These are phyloP conservation scores for Fomitopsis serialis DNA, from an alignment of 768 basidiomycete species.

Conservation along the genomic window DNA sequence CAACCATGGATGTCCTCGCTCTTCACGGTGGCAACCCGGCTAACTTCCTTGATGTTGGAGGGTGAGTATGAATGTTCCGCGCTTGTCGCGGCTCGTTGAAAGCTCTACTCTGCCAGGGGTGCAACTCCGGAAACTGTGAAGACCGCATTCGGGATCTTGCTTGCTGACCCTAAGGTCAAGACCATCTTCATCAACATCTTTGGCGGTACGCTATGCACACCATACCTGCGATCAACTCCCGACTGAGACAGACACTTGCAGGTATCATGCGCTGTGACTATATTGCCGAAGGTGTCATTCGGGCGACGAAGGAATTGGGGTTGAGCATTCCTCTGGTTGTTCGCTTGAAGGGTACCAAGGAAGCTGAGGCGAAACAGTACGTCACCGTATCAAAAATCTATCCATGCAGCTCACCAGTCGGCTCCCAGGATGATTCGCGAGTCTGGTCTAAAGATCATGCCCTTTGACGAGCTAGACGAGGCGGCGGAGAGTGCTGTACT, in stretches of 20 bases:
- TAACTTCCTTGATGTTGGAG: constrained; percentile 98
- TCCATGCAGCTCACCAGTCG: constrained; percentile 7
- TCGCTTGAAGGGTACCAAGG: constrained; percentile 95
- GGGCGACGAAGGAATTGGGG: constrained; percentile 88
- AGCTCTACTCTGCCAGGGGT: constrained; percentile 46
- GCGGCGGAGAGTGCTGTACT: constrained; percentile 80
- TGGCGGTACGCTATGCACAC: constrained; percentile 75
- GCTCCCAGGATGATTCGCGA: constrained; percentile 79
- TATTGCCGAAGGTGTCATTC: constrained; percentile 97
- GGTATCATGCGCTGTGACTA: constrained; percentile 99
- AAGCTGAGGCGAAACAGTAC: constrained; percentile 90
- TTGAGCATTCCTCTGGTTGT: constrained; percentile 88
- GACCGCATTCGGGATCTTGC: constrained; percentile 96
- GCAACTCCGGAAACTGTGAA: constrained; percentile 99
- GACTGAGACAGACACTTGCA: constrained; percentile 15
- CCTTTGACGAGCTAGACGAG: constrained; percentile 90
- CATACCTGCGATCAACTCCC: no score
- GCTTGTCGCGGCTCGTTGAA: neutral
- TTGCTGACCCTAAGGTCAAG: constrained; percentile 89
- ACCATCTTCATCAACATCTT: constrained; percentile 99
- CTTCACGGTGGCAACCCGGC: constrained; percentile 95
- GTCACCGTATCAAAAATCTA: constrained; percentile 22
- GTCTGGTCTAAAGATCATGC: constrained; percentile 88
- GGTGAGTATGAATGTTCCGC: constrained; percentile 37
- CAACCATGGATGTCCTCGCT: constrained; percentile 99